phyloP scores from a whole-genome alignment of 441 rosid species.

The Theobroma grandiflorum region DNA sequence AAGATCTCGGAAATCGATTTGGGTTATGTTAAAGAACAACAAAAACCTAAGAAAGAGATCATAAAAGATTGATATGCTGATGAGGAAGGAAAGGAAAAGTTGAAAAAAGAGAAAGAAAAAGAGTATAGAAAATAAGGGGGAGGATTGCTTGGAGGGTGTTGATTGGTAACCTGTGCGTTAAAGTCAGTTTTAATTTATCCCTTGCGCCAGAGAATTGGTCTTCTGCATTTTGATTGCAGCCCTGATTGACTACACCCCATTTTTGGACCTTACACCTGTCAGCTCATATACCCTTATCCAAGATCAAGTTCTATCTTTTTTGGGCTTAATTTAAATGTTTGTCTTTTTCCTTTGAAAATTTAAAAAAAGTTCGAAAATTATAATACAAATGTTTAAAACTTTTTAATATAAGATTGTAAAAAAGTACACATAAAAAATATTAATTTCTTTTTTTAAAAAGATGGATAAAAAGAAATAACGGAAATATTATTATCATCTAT shows the following conservation, averaged over 20 bases:
- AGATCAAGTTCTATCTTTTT: too few species aligned
- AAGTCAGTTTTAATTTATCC: conserved; percentile 11
- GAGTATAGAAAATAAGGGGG: too few species aligned
- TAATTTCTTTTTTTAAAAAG: too few species aligned
- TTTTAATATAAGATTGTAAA: too few species aligned
- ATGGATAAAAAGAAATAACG: too few species aligned
- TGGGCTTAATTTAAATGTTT: too few species aligned
- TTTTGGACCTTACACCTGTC: conserved; percentile 13
- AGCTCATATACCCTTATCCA: too few species aligned
- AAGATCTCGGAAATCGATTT: conserved; percentile 19
- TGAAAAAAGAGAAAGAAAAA: neutral
- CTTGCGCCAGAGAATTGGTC: neutral
- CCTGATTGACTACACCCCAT: neutral
- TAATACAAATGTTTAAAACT: too few species aligned
- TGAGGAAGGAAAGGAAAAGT: conserved; percentile 5
- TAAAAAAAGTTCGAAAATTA: too few species aligned
- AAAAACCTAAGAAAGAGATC: conserved; percentile 11
- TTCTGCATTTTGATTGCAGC: neutral
- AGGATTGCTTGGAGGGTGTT: conserved; percentile 17
- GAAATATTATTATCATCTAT: too few species aligned
- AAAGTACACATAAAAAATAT: too few species aligned
- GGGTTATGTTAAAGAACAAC: conserved; percentile 5
- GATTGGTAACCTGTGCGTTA: conserved; percentile 23
- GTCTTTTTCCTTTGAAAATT: too few species aligned
- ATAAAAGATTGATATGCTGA: neutral